A percentile compares a stretch with the other conserved stretches of the same genome.
Conservation (phyloP, 306 rosid genomes). For the Glycyrrhiza uralensis region DNA sequence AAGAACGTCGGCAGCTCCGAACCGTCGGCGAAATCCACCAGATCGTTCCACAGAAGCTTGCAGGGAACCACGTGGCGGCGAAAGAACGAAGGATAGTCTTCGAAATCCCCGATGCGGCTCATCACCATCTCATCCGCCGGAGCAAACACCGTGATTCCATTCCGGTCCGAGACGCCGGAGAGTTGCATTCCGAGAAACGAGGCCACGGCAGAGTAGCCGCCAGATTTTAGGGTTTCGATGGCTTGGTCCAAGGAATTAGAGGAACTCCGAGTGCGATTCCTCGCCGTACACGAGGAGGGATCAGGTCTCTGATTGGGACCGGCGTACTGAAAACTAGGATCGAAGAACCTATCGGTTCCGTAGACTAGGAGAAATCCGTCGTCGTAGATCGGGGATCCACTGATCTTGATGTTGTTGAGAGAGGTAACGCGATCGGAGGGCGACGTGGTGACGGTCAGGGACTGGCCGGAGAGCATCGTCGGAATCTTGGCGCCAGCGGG, state of each 20-base stretch:
- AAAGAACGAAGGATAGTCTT: conserved; percentile 46
- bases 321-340: conserved; percentile 35
- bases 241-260: conserved; percentile 45
- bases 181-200: conserved; percentile 63
- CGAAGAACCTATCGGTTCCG: conserved; percentile 55
- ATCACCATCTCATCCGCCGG: conserved; percentile 49
- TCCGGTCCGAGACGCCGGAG: conserved; percentile 33
- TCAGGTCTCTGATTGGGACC: conserved; percentile 13
- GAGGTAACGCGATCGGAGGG: conserved; percentile 31
- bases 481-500: conserved; percentile 63
- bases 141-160: conserved; percentile 65
- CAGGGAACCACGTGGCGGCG: conserved; percentile 76
- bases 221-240: conserved; percentile 29
- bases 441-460: conserved; percentile 52
- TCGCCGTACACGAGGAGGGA: conserved; percentile 17
- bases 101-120: conserved; percentile 30
- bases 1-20: conserved; percentile 47
- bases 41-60: conserved; percentile 60
- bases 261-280: conserved; percentile 12
- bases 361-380: conserved; percentile 59
- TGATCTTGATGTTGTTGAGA: conserved; percentile 46
- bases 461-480: conserved; percentile 42
- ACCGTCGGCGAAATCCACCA: conserved; percentile 42
- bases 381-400: conserved; percentile 47
- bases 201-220: conserved; percentile 58